Base-by-base conservation (phyloP, 495 filamentous ascomycete species). In the Hyaloscypha variabilis region DNA sequence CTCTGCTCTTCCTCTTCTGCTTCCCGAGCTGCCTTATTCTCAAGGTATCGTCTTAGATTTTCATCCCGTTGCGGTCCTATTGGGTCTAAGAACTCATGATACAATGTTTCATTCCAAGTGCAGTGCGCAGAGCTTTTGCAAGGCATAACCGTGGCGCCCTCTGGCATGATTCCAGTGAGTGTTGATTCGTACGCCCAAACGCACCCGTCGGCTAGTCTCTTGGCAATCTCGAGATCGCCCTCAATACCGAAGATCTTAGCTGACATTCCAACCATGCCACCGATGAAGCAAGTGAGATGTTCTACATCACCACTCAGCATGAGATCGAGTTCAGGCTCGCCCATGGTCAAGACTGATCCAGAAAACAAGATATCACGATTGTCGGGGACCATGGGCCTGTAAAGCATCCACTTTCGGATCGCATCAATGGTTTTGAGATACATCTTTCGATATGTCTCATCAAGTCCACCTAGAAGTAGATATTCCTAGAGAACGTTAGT, bases 211-310 rank as follows among this genome's bases (percentile, higher is more conserved):
- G 94, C 91, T 14, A 99, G 84, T 72, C 90, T 90, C 67, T 83
- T 81, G 8, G 90, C 95, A 53, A 96, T 85, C 49, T 95, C 88
- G 52, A 98, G 78, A 74, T 99, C 94, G 24, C 83, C 83, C 8
- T 89, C 81, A n/a, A 88, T 81, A 11, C 86, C 83, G 66, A 97
- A 97, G n/a, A 94, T 81, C 76, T 91, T 94, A 49, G 93, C 90
- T 34, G 90, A 93, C 62, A 99, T 81, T 6, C 87, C 96, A 63
- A 96, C 89, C 95, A 98, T 98, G 58, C 93, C 95, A 13, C 95
- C 95, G 23, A 90, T 81, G 71, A 98, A 99, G 73, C 95, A 99
- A 17, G 89, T 89, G 30, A 97, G 81, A 79, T 97, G 93, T 10
- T 87, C 84, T 4, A 85, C 82, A 67, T 95, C 90, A 63, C 83